Conservation (phyloP, 139 green algal species). For the Closterium sp. region DNA sequence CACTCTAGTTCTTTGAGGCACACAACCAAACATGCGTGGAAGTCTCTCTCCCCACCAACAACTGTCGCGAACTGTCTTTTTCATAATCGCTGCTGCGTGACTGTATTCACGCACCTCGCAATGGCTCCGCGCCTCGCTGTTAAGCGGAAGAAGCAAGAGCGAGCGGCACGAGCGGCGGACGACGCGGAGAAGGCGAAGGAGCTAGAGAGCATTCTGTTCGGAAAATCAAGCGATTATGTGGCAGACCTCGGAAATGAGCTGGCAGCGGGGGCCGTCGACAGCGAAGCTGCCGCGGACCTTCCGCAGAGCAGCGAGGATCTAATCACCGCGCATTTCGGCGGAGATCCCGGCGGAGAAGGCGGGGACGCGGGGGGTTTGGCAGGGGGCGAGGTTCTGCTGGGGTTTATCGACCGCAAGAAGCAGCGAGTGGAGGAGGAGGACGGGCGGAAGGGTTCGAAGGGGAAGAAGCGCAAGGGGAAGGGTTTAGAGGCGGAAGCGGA, state of each 20-base stretch:
- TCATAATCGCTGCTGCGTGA: too few species aligned
- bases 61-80: too few species aligned
- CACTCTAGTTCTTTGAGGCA: not conserved
- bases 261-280: not conserved
- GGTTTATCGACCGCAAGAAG: conserved; percentile 30
- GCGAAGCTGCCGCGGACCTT: not conserved
- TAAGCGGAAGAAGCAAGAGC: not conserved
- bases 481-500: conserved; percentile 1
- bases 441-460: not conserved
- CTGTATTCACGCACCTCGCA: not conserved
- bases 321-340: not conserved
- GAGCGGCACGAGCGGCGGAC: not conserved
- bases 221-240: not conserved
- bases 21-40: too few species aligned
- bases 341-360: not conserved
- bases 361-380: conserved; percentile 10
- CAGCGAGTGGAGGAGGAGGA: conserved; percentile 16
- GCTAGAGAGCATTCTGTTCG: not conserved
- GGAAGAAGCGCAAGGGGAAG: conserved; percentile 6
- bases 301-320: not conserved
- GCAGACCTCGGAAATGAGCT: not conserved
- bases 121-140: not conserved
- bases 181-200: not conserved
- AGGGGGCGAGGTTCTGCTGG: conserved; percentile 20
- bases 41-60: too few species aligned